Base-by-base conservation (phyloP, 495 filamentous ascomycete species). In the Tetracladium marchalianum region DNA sequence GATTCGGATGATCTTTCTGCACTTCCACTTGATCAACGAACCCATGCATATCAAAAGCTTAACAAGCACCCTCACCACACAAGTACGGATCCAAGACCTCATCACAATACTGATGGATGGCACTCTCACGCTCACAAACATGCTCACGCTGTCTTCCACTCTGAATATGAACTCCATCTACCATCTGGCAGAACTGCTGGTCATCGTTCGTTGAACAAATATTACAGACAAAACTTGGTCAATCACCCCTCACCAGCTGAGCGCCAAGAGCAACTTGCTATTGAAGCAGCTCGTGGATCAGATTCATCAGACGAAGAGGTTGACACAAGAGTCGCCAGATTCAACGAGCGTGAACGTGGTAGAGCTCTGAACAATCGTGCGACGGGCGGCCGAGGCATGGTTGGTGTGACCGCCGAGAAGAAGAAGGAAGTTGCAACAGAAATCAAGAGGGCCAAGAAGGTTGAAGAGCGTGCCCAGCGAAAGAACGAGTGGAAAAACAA, bases 111-210 rank as follows among this genome's bases (percentile, higher is more conserved):
- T 38, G 84, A 87, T 52, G 84, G 85, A 24, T 87, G 68, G 60
- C 85, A 89, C 56, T 81, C 78, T 3, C 82, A 85, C 58, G 80
- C 80, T 10, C 76, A 80, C 50, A 76, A 76, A 46, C 70, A 71
- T 34, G 52, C 63, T 18, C 74, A 77, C 42, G 82, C 88, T 5
- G 81, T 86, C 37, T 95, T 87, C 63, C 80, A 90, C 54, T 83
- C 87, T 47, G 92, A 97, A 19, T 87, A 84, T 57, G 93, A 97
- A 63, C 74, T 98, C 13, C 87, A 97, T 59, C 77, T 98, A n/a
- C 90, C 90, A 2, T 85, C 82, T 13, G 92, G 92, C 31, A 78
- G 82, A 46, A 82, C 82, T n/a, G 89, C 88, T 32, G 92, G 92
- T 35, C 93, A 97, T 61, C 79, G 92, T 44, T 89, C 85, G 7